phyloP scores from a whole-genome alignment of 192 early-diverging fungal genomes.

The Coemansia sp. region DNA sequence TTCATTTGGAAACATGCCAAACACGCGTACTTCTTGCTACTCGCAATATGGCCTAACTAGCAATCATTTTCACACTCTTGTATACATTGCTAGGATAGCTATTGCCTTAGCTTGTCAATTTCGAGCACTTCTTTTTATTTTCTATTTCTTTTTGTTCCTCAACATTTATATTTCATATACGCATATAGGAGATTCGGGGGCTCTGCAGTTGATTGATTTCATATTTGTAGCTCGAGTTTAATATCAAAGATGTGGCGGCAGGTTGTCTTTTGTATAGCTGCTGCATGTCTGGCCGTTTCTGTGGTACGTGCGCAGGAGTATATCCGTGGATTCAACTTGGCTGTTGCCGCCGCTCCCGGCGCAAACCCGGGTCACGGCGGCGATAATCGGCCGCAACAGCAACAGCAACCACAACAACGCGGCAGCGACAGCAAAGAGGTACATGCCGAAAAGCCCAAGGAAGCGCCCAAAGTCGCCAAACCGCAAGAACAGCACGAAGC shows the following conservation, averaged over 20 bases:
- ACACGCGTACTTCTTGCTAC: not conserved
- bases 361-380: slow-evolving; percentile 14
- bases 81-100: not conserved
- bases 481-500: slow-evolving; percentile 18
- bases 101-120: not conserved
- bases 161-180: not conserved
- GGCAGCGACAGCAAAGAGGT: slow-evolving; percentile 11
- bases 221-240: not conserved
- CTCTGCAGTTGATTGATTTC: not conserved
- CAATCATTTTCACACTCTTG: not conserved
- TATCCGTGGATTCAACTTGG: slow-evolving; percentile 15
- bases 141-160: not conserved
- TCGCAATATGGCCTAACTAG: not conserved
- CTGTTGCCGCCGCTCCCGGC: slow-evolving; percentile 8
- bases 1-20: slow-evolving; percentile 3
- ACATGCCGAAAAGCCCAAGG: slow-evolving; percentile 23
- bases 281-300: slow-evolving; percentile 17
- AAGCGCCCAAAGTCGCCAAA: slow-evolving; percentile 10
- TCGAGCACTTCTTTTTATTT: not conserved
- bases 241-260: slow-evolving; percentile 23
- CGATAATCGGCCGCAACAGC: slow-evolving; percentile 19
- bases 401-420: slow-evolving; percentile 7
- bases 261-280: slow-evolving; percentile 21
- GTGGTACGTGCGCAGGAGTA: not conserved
- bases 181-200: not conserved